These are phyloP conservation scores for Fonsecaea monophora DNA, from an alignment of 2,329 filamentous ascomycete genomes.

Conservation along the genomic window DNA sequence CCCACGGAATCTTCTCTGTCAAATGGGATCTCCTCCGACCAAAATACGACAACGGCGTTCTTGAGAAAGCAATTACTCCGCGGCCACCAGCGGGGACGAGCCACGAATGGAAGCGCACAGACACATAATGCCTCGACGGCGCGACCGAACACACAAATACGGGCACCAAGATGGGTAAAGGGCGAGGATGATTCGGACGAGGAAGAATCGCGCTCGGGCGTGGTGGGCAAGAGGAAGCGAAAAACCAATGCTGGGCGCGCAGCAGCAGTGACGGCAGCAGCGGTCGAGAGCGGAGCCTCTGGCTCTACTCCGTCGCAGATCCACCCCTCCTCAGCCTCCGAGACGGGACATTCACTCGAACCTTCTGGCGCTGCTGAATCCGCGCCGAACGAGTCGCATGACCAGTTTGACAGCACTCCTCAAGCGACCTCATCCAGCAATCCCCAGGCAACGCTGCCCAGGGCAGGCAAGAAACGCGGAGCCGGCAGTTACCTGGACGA, in stretches of 20 bases:
- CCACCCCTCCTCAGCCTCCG: too few species aligned
- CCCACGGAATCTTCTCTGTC: background rate
- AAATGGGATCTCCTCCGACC: background rate
- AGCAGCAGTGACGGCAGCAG: background rate
- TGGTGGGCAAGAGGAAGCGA: constrained; percentile 12
- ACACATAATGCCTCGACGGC: constrained; percentile 7
- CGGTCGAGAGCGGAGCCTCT: background rate
- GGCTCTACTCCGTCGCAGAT: background rate
- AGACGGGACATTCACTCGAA: background rate
- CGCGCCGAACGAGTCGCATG: background rate
- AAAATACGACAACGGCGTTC: constrained; percentile 19
- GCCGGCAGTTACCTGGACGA: constrained; percentile 37
- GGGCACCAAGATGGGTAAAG: background rate
- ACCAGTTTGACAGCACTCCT: background rate
- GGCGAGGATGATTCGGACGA: constrained; percentile 10
- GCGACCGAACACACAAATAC: constrained; percentile 10
- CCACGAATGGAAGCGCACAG: background rate
- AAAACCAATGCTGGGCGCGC: background rate
- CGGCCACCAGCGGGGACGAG: background rate
- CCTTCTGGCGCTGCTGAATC: background rate
- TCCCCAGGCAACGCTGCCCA: background rate
- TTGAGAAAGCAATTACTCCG: constrained; percentile 32
- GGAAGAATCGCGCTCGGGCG: constrained; percentile 19
- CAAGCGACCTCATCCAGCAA: background rate
- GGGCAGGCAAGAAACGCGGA: constrained; percentile 31